Percentiles rank a stretch among this genome's conserved stretches.
Conservation (phyloP, 23 red algal species). For the Agarophyton chilense region DNA sequence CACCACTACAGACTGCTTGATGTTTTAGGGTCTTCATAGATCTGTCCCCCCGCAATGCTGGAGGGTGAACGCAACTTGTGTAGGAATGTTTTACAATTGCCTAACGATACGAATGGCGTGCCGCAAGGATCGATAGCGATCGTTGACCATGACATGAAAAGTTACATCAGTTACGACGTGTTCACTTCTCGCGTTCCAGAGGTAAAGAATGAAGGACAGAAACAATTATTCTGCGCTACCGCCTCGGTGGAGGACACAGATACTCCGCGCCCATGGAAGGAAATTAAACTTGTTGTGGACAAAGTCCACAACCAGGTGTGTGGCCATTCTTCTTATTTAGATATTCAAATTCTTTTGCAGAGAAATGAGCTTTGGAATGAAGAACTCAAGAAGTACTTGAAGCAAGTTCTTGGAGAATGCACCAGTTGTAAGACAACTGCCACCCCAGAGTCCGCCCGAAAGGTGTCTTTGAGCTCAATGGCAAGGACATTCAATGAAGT, state of each 20-base stretch:
- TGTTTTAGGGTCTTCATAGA: too few relatives aligned
- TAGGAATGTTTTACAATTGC: neutral
- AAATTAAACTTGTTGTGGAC: neutral
- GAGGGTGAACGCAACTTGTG: too few relatives aligned
- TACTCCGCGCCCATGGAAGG: neutral
- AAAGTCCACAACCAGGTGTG: slow-evolving; percentile 23
- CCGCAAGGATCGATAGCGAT: neutral
- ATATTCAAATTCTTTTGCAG: neutral
- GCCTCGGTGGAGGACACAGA: neutral
- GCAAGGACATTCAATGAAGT: slow-evolving; percentile 2
- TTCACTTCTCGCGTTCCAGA: neutral
- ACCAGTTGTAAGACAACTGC: neutral
- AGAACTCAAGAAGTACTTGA: neutral
- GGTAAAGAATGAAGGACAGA: too few relatives aligned
- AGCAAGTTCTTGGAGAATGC: neutral
- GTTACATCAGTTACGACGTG: neutral
- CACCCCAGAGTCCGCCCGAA: neutral
- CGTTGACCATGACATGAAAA: slow-evolving; percentile 31
- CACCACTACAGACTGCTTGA: too few relatives aligned
- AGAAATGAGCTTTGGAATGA: slow-evolving; percentile 18
- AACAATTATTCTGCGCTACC: neutral
- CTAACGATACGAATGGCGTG: neutral
- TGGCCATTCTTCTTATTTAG: neutral
- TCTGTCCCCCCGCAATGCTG: too few relatives aligned
- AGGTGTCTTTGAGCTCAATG: neutral